Base-by-base conservation (phyloP, 306 rosid genomes). In the Albizia julibrissin region DNA sequence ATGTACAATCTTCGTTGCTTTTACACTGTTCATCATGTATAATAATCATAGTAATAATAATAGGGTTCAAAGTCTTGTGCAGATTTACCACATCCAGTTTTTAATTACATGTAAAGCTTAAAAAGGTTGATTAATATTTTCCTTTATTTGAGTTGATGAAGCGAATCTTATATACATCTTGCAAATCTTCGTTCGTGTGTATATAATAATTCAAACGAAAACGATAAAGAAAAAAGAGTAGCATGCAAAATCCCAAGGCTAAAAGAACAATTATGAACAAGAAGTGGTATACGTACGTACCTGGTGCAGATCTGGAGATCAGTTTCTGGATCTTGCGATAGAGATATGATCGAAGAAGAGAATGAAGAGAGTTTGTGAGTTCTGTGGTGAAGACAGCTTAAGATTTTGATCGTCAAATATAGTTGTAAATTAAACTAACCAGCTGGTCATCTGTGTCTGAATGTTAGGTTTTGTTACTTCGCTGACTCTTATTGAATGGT, bases 401-500 rank as follows among this genome's bases (percentile, higher is more conserved):
- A 58, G 65, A 58, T 58, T 37, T 58, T 58, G 65, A 58, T 58
- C 65, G 65, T 58, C 31, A 22, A n/a, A 5, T 56, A 58, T 8
- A n/a, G 26, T 3, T 58, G 27, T 58, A 22, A 58, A n/a, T 58
- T 8, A 22, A 9, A n/a, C 31, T 8, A 58, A 58, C 65, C 65
- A 22, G 29, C 65, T 22, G 15, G 65, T 58, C 65, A 0, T 46
- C 50, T 46, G 15, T 22, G 31, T 58, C 21, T n/a, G 65, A 58
- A 58, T 58, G 65, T 58, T 58, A 58, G 65, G 65, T 58, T 22
- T 56, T 58, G 10, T 10, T 22, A 9, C 65, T 58, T 22, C 65
- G 29, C 29, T 58, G 29, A 58, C 65, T 58, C 65, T 24, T 15
- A 19, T n/a, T n/a, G 65, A 58, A 58, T 84, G 86, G 84, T 72